phyloP scores from a whole-genome alignment of 2,329 filamentous ascomycete species.

The Diplodia seriata region DNA sequence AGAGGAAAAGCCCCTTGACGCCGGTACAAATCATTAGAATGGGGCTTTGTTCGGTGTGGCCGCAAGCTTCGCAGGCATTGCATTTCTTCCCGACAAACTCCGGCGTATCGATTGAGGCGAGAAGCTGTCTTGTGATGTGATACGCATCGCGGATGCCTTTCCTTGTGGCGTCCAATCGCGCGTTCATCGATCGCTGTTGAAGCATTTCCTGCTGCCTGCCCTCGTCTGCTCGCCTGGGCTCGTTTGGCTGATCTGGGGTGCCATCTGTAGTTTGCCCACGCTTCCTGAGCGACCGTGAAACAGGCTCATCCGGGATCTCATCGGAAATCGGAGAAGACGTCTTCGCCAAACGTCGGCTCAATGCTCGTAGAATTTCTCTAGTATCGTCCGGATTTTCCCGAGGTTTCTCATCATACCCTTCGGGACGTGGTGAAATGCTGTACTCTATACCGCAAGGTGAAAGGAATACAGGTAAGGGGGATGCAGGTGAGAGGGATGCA shows the following conservation, averaged over 20 bases:
- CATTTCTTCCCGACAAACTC: not conserved
- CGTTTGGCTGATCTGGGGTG: constrained; percentile 39
- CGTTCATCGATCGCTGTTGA: constrained; percentile 52
- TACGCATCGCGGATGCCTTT: constrained; percentile 54
- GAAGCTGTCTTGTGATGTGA: constrained; percentile 52
- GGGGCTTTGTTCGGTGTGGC: constrained; percentile 11
- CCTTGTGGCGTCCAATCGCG: constrained; percentile 48
- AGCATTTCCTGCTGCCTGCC: constrained; percentile 52
- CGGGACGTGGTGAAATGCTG: too few species aligned
- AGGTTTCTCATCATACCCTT: not conserved
- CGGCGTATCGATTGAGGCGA: constrained; percentile 47
- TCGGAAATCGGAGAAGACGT: not conserved
- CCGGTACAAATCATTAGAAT: constrained; percentile 37
- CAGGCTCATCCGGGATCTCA: not conserved
- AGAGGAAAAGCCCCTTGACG: constrained; percentile 42
- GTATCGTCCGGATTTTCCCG: not conserved
- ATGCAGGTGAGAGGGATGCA: too few species aligned
- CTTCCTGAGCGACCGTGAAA: not conserved
- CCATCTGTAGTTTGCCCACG: constrained; percentile 1
- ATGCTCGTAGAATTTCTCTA: not conserved
- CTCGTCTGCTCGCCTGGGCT: constrained; percentile 50
- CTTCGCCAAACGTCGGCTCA: not conserved
- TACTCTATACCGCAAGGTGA: too few species aligned
- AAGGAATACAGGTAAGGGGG: too few species aligned
- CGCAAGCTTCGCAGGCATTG: not conserved